These are phyloP conservation scores for Talaromyces borbonicus DNA, from an alignment of 495 filamentous ascomycete species.

Conservation along the genomic window DNA sequence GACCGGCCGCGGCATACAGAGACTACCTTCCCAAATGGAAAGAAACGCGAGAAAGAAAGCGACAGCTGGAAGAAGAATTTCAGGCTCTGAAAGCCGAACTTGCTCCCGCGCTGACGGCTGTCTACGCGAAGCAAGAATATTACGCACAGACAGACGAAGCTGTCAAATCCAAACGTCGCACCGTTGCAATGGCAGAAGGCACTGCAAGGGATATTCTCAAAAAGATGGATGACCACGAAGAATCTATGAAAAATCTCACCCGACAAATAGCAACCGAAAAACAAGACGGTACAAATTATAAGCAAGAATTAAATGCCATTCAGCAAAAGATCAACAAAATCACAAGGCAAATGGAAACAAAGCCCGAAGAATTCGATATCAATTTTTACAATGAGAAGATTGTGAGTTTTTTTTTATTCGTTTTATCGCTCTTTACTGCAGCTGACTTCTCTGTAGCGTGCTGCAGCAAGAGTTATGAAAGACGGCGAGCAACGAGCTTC, in stretches of 20 bases:
- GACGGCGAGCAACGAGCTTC: conserved; percentile 19
- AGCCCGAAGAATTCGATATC: conserved; percentile 43
- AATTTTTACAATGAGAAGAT: conserved; percentile 42
- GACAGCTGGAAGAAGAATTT: conserved; percentile 40
- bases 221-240: conserved; percentile 42
- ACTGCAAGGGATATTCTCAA: conserved; percentile 39
- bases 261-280: conserved; percentile 49
- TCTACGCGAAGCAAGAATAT: conserved; percentile 59
- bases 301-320: conserved; percentile 35
- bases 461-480: conserved; percentile 25
- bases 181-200: conserved; percentile 39
- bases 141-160: conserved; percentile 35
- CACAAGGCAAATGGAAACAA: conserved; percentile 37
- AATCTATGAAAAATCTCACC: conserved; percentile 44
- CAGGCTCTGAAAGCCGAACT: conserved; percentile 47
- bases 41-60: conserved; percentile 36
- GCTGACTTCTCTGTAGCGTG: conserved; percentile 24
- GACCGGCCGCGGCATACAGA: conserved; percentile 56
- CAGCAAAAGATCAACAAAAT: conserved; percentile 34
- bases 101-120: conserved; percentile 55
- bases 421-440: not conserved
- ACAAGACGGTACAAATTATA: conserved; percentile 37
- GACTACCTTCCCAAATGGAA: conserved; percentile 20
- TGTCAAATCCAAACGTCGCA: conserved; percentile 39
- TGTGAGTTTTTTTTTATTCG: conserved; percentile 19